phyloP scores from a whole-genome alignment of 2,329 filamentous ascomycete genomes.

The Diaporthe citriasiana region DNA sequence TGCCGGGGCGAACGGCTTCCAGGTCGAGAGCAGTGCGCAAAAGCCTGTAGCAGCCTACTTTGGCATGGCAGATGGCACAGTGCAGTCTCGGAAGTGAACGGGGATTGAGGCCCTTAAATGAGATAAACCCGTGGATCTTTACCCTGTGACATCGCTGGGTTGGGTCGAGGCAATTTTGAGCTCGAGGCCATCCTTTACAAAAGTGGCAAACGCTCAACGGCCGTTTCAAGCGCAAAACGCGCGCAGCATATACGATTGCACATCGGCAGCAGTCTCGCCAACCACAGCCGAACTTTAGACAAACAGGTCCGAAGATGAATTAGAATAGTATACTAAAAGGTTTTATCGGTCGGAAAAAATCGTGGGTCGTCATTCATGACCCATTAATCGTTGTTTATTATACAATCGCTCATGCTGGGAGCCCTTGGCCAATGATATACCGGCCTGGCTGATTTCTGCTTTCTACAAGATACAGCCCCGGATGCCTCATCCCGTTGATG shows the following conservation, averaged over 20 bases:
- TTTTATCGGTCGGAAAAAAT: slow-evolving; percentile 35
- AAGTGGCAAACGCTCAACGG: not conserved
- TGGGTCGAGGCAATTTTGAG: not conserved
- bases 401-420: slow-evolving; percentile 43
- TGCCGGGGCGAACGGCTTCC: slow-evolving; percentile 81
- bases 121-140: not conserved
- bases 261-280: not conserved
- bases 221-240: not conserved
- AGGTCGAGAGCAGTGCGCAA: slow-evolving; percentile 81
- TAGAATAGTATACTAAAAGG: slow-evolving; percentile 40
- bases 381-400: slow-evolving; percentile 42
- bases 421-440: slow-evolving; percentile 35
- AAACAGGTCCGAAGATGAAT: slow-evolving; percentile 39
- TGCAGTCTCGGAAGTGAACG: slow-evolving; percentile 60
- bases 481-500: slow-evolving; percentile 11
- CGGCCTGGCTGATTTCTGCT: slow-evolving; percentile 39
- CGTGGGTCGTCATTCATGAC: slow-evolving; percentile 42
- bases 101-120: not conserved
- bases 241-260: not conserved
- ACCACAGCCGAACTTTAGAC: slow-evolving; percentile 1
- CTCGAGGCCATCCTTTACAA: not conserved
- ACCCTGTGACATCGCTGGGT: not conserved
- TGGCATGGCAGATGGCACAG: slow-evolving; percentile 84
- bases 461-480: slow-evolving; percentile 39
- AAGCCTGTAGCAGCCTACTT: slow-evolving; percentile 97